A percentile compares a stretch with the other conserved stretches of the same genome.
These are phyloP conservation scores for Elongisporangium anandrum DNA, from an alignment of 352 stramenopile species.

Conservation along the genomic window DNA sequence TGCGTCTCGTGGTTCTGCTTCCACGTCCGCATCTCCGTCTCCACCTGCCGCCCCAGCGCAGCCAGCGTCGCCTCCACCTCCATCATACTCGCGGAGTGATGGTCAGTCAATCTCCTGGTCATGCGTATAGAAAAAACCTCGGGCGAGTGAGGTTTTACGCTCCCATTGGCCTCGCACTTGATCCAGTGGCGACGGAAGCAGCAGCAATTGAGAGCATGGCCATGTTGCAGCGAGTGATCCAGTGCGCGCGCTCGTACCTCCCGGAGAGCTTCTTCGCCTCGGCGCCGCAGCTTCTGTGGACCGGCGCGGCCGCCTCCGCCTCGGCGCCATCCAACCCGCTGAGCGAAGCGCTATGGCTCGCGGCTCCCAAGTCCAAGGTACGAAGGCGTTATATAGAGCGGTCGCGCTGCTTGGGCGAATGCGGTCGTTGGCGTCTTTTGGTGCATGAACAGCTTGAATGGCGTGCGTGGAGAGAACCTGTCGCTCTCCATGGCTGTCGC, in stretches of 20 bases:
- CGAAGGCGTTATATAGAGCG: constrained; percentile 1
- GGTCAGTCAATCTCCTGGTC: neutral
- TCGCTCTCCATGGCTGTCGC: neutral
- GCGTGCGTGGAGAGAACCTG: neutral
- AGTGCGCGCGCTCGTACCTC: constrained; percentile 58
- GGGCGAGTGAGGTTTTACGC: neutral
- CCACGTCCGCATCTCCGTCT: neutral
- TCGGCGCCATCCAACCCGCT: constrained; percentile 45
- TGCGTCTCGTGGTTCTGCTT: neutral
- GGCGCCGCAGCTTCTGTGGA: constrained; percentile 30
- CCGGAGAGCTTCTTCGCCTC: constrained; percentile 42
- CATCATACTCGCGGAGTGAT: constrained; percentile 2
- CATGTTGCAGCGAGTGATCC: constrained; percentile 62
- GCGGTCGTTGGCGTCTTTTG: constrained; percentile 1
- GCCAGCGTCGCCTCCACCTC: constrained; percentile 22
- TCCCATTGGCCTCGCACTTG: neutral
- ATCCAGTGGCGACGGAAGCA: neutral
- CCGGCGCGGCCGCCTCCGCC: constrained; percentile 18
- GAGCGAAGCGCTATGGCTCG: constrained; percentile 73
- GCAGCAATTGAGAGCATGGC: constrained; percentile 28
- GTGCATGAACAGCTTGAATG: neutral
- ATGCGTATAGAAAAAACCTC: neutral
- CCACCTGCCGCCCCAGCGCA: constrained; percentile 23
- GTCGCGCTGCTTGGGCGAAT: neutral
- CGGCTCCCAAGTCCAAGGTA: constrained; percentile 87